Conservation (phyloP, 2,329 filamentous ascomycete species). For the Rhytidhysteron rufulum region DNA sequence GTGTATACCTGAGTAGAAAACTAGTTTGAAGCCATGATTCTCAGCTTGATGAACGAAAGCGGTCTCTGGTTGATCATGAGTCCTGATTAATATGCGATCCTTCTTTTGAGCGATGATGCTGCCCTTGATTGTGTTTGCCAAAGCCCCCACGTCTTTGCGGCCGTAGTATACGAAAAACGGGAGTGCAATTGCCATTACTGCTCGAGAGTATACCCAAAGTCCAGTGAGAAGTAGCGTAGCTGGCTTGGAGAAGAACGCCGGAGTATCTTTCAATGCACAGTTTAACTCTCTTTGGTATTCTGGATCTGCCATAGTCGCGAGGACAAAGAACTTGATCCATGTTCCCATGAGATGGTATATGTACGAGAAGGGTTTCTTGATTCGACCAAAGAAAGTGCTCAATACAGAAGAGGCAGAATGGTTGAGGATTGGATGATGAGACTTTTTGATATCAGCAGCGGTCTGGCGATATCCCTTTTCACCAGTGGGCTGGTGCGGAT, state of each 20-base stretch:
- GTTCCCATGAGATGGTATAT: constrained; percentile 43
- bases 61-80: constrained; percentile 47
- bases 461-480: constrained; percentile 30
- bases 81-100: constrained; percentile 45
- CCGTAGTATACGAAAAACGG: constrained; percentile 48
- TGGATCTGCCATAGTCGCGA: constrained; percentile 50
- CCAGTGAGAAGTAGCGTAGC: constrained; percentile 41
- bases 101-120: constrained; percentile 47
- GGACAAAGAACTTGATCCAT: constrained; percentile 47
- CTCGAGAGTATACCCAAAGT: constrained; percentile 47
- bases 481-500: constrained; percentile 16
- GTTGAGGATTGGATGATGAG: constrained; percentile 28
- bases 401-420: constrained; percentile 22
- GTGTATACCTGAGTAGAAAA: constrained; percentile 34
- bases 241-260: constrained; percentile 33
- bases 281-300: constrained; percentile 51
- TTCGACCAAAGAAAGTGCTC: constrained; percentile 17
- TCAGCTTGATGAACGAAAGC: constrained; percentile 43
- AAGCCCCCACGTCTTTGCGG: constrained; percentile 45
- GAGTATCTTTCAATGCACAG: constrained; percentile 38
- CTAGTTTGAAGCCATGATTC: constrained; percentile 34
- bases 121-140: constrained; percentile 49
- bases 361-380: constrained; percentile 35
- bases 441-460: constrained; percentile 28
- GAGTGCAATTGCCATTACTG: constrained; percentile 41